Evolutionary conservation across 2,329 filamentous ascomycete genomes (phyloP), one percentile per base, ranked within the genome.

Genomic region (Fusarium sarcochroum): DNA sequence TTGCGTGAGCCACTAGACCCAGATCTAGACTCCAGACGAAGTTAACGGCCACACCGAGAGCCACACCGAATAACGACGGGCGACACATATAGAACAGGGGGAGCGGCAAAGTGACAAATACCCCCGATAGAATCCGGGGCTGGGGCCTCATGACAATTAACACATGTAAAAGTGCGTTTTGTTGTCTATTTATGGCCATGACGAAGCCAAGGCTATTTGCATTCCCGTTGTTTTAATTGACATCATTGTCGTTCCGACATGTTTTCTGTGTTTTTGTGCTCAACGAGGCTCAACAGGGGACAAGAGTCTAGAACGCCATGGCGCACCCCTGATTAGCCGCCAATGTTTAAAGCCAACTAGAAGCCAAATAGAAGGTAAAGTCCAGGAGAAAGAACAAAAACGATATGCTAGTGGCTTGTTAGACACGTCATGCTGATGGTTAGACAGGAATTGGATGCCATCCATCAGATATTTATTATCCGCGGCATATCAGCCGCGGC

Each of bases 91-190:
- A 38, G 38, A 41, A 41, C 18, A 21, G 11, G 20, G 20, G 27
- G 34, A 9, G 7, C 17, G 37, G 53, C 25, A 9, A 2, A 25
- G 35, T 57, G 53, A 53, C 54, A 57, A 44, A 53, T 53, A 14
- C n/a, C 6, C 17, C 54, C 37, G 54, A n/a, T 7, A 5, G 3
- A 23, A 3, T 30, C n/a, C 15, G 3, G 13, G 21, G 6, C n/a
- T 44, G 21, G 25, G 25, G 1, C 21, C 6, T n/a, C 1, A 35
- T 52, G 14, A 20, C 21, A 30, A 14, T 37, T 53, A 17, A 25
- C 6, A 8, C 10, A 15, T 14, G 7, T 3, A 1, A 9, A 18
- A 4, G 8, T 53, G 37, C 4, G 6, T n/a, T 15, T 11, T 11
- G 11, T 25, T 42, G 7, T 42, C 46, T 49, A 27, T 35, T 42